A percentile compares a stretch with the other conserved stretches of the same genome.
Evolutionary conservation across 176 grass and related monocot genomes (phyloP).

Genomic region (Triticum dicoccoides): DNA sequence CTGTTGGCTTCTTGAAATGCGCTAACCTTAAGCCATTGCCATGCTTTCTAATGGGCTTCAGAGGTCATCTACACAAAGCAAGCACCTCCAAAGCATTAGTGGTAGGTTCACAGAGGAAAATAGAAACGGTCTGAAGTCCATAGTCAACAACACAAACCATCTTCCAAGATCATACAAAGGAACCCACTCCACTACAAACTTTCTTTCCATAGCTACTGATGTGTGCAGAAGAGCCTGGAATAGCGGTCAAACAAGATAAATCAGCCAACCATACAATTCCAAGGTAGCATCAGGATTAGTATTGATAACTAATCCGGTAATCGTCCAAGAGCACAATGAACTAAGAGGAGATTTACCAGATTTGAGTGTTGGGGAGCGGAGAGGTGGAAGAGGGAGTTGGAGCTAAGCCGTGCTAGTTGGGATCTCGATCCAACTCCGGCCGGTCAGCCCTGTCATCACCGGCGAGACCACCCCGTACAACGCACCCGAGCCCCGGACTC

Average conservation of each 20-base stretch:
- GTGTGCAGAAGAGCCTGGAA: slow-evolving; percentile 87
- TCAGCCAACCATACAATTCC: slow-evolving; percentile 18
- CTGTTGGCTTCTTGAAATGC: not conserved
- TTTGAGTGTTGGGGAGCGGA: no score
- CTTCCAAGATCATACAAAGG: slow-evolving; percentile 87
- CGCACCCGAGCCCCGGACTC: no score
- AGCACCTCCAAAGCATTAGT: slow-evolving; percentile 21
- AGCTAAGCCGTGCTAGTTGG: no score
- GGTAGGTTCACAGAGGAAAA: slow-evolving; percentile 9
- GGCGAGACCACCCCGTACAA: no score
- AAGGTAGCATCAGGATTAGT: not conserved
- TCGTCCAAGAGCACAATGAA: no score
- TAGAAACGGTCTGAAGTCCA: slow-evolving; percentile 15
- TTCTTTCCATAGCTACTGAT: slow-evolving; percentile 71
- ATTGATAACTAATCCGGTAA: no score
- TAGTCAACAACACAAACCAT: slow-evolving; percentile 49
- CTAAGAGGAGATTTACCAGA: no score
- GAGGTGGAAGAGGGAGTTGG: no score
- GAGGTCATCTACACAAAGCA: slow-evolving; percentile 54
- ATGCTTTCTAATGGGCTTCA: slow-evolving; percentile 72
- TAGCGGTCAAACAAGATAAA: not conserved
- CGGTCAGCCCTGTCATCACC: no score
- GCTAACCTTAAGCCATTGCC: slow-evolving; percentile 78
- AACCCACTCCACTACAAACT: slow-evolving; percentile 92
- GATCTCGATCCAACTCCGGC: no score